A percentile compares a stretch with the other conserved stretches of the same genome.
These are phyloP conservation scores for Thalia dealbata DNA, from an alignment of 176 grass and related monocot species.

Conservation along the genomic window DNA sequence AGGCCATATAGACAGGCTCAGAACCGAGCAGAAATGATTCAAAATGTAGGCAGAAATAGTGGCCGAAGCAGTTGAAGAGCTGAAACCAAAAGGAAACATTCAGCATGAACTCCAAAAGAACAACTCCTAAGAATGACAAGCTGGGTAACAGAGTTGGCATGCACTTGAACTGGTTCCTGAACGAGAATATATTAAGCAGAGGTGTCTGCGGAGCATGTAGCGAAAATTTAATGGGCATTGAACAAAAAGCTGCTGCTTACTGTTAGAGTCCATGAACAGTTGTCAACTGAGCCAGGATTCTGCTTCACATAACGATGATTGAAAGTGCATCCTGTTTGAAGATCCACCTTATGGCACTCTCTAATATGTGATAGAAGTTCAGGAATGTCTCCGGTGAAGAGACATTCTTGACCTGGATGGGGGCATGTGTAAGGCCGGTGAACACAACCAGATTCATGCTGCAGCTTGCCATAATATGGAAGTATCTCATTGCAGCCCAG, in stretches of 20 bases:
- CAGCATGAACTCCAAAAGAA: too few relatives aligned
- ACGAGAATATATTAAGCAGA: background rate
- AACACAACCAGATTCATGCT: conserved; percentile 13
- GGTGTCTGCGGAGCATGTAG: too few relatives aligned
- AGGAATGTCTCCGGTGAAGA: conserved; percentile 12
- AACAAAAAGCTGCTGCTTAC: conserved; percentile 9
- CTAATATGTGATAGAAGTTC: conserved; percentile 14
- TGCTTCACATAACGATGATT: conserved; percentile 29
- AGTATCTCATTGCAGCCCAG: conserved; percentile 13
- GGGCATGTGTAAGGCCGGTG: conserved; percentile 24
- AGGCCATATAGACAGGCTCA: conserved; percentile 25
- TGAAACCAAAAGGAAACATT: background rate
- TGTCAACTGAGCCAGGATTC: conserved; percentile 23
- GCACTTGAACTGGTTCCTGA: too few relatives aligned
- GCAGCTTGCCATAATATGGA: conserved; percentile 23
- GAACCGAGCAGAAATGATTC: conserved; percentile 17
- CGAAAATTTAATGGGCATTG: too few relatives aligned
- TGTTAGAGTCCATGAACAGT: conserved; percentile 22
- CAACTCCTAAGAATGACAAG: too few relatives aligned
- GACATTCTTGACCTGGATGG: conserved; percentile 18
- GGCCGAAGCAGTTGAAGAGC: conserved; percentile 26
- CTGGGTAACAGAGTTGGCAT: too few relatives aligned
- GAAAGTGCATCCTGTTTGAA: conserved; percentile 26
- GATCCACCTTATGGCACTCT: conserved; percentile 21
- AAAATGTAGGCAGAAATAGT: conserved; percentile 26